phyloP scores from a whole-genome alignment of 2,329 filamentous ascomycete genomes.

The Chaetomium olivaceum region DNA sequence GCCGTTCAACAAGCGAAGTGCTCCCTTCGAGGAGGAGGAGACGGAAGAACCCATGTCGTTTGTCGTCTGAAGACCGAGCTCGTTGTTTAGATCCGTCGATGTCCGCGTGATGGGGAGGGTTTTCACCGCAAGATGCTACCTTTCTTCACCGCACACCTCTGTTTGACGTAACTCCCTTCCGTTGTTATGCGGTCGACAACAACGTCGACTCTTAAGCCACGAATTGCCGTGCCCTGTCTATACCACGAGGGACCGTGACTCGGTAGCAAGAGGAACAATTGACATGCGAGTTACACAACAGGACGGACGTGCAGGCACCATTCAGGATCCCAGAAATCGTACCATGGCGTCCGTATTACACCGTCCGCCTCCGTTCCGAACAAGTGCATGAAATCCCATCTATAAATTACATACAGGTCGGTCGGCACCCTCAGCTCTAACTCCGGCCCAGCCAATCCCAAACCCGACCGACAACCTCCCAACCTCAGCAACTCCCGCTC shows the following conservation, averaged over 20 bases:
- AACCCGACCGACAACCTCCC: neutral
- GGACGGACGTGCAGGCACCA: no score
- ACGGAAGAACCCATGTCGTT: neutral
- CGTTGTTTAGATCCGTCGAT: neutral
- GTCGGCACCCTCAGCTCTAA: neutral
- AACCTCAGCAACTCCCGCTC: constrained; percentile 7
- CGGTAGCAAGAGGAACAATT: neutral
- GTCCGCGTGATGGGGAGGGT: constrained; percentile 5
- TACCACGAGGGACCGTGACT: neutral
- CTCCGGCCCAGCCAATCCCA: constrained; percentile 18
- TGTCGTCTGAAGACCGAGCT: neutral
- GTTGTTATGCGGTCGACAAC: neutral
- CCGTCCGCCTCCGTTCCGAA: no score
- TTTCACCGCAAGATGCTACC: constrained; percentile 8
- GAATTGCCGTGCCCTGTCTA: neutral
- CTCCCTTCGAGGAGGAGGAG: neutral
- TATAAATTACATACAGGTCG: neutral
- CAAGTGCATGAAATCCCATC: neutral
- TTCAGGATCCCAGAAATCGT: neutral
- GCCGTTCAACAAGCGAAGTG: neutral
- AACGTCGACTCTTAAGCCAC: neutral
- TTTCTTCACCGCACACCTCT: constrained; percentile 1
- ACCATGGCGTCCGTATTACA: neutral
- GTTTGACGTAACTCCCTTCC: neutral
- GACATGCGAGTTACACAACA: neutral